phyloP scores from a whole-genome alignment of 73 alveolate genomes.

The Tetrahymena borealis region DNA sequence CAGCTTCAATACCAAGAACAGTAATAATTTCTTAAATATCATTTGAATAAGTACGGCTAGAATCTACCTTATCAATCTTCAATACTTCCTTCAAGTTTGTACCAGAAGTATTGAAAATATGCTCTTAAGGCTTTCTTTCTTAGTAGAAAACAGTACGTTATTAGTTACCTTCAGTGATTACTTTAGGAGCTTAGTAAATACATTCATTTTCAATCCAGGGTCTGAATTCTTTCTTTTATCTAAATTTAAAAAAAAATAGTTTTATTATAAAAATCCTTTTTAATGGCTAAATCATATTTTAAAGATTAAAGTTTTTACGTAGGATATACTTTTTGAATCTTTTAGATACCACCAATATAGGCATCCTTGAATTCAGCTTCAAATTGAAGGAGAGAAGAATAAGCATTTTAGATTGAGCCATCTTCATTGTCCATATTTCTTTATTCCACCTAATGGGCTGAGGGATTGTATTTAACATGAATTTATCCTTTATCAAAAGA shows the following conservation, averaged over 20 bases:
- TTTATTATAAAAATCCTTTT: neutral
- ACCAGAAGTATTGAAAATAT: neutral
- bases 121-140: neutral
- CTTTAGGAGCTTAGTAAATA: neutral
- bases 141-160: neutral
- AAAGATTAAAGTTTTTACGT: neutral
- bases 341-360: neutral
- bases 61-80: neutral
- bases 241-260: neutral
- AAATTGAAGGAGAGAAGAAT: neutral
- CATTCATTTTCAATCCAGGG: neutral
- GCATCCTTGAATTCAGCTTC: neutral
- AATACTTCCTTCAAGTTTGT: neutral
- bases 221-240: neutral
- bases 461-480: neutral
- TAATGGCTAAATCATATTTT: no score
- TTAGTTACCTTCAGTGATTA: no score
- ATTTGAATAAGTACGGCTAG: neutral
- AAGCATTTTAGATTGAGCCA: neutral
- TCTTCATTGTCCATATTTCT: neutral
- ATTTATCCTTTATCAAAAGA: neutral
- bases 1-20: conserved; percentile 43
- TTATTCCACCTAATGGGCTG: neutral
- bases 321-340: neutral
- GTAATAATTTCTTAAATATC: conserved; percentile 2